Percentiles rank a stretch among this genome's conserved stretches.
Conservation (phyloP, 192 early-diverging fungal species). For the Podila minutissima region DNA sequence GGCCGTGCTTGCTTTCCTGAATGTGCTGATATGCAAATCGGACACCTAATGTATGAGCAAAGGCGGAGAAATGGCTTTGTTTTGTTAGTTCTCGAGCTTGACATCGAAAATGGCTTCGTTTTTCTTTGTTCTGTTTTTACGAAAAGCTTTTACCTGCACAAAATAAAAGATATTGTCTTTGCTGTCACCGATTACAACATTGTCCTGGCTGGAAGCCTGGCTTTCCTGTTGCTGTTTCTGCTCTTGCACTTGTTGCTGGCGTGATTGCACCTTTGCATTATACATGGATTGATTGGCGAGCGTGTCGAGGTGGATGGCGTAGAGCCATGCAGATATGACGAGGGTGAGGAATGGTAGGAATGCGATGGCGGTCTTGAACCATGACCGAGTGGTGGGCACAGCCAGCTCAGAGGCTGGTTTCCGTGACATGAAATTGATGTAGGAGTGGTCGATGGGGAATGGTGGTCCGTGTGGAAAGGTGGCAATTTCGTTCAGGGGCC, state of each 20-base stretch:
- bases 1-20: slow-evolving; percentile 67
- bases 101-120: background rate
- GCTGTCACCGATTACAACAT: slow-evolving; percentile 57
- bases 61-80: background rate
- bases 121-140: background rate
- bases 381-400: slow-evolving; percentile 7
- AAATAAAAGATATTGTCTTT: slow-evolving; percentile 74
- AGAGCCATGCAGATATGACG: slow-evolving; percentile 33
- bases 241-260: background rate
- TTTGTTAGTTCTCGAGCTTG: too few species aligned
- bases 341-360: slow-evolving; percentile 44
- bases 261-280: slow-evolving; percentile 11
- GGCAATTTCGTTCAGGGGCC: background rate
- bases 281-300: slow-evolving; percentile 48
- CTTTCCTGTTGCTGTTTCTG: background rate
- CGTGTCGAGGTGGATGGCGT: slow-evolving; percentile 38
- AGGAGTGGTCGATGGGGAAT: background rate
- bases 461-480: background rate
- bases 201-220: slow-evolving; percentile 12
- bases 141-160: slow-evolving; percentile 63
- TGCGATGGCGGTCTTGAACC: slow-evolving; percentile 37
- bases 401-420: background rate
- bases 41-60: slow-evolving; percentile 63
- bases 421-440: background rate
- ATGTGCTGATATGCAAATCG: slow-evolving; percentile 88